Base-by-base conservation (phyloP, 305 asterid genomes). In the Solanum hybrid region DNA sequence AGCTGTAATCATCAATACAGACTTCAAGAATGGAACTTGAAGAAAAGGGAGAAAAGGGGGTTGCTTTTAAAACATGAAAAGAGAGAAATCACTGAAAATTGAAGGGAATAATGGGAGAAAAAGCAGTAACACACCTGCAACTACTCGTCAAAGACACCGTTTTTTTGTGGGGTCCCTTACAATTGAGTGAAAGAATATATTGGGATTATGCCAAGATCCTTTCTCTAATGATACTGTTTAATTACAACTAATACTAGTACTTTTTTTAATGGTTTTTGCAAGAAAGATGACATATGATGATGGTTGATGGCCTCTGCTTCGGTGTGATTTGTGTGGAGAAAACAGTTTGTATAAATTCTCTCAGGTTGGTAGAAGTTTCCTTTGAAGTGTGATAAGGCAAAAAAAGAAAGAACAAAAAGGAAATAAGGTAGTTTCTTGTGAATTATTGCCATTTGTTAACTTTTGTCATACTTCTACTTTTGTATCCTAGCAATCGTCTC, bases 121-220 rank as follows among this genome's bases (percentile, higher is more conserved):
- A 88, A 5, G 82, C 20, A 22, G 35, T 80, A 66, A 22, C 8
- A 46, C 69, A 89, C 76, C 88, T 71, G 91, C 26, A 73, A 89
- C 86, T 84, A 36, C 78, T 7, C 20, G 69, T 85, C 79, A 85
- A 85, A 85, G 22, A 3, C 78, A 73, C 40, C 79, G 42, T 72
- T 31, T 71, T 73, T 75, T 72, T 42, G 71, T 51, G 76, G 89
- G 91, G 89, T 85, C 89, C 86, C 3, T 46, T 51, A 71, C 86
- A 51, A 56, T 77, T 71, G 88, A 76, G 75, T 56, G 32, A 85
- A 10, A 56, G 91, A 75, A 89, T 89, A 60, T 85, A 9, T 72
- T 37, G 34, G 88, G 40, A 60, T 40, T 40, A 89, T 85, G 32
- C 89, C 38, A 29, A 85, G 88, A 89, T 89, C 81, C 90, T 29